These are phyloP conservation scores for Lasiodiplodia citricola DNA, from an alignment of 2,329 filamentous ascomycete genomes.

Conservation along the genomic window DNA sequence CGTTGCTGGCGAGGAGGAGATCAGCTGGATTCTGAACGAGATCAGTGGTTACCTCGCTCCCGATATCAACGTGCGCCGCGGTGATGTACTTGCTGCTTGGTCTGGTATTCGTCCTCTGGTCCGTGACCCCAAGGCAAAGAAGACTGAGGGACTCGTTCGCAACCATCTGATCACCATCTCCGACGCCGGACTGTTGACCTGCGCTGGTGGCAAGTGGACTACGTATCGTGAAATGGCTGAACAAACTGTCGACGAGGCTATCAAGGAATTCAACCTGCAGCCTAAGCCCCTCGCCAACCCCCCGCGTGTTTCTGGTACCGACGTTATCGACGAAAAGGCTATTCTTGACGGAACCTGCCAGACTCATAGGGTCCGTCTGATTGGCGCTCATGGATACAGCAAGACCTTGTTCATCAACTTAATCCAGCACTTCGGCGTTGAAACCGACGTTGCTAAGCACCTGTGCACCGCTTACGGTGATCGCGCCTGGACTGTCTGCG, in stretches of 20 bases:
- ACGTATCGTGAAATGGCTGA: constrained; percentile 94
- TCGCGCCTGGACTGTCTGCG: constrained; percentile 87
- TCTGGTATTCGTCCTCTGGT: constrained; percentile 86
- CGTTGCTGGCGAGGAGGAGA: constrained; percentile 79
- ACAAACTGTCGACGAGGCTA: constrained; percentile 82
- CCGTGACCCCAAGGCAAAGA: constrained; percentile 82
- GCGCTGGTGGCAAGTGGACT: constrained; percentile 90
- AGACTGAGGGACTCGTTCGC: constrained; percentile 84
- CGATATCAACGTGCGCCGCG: constrained; percentile 82
- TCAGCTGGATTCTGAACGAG: constrained; percentile 85
- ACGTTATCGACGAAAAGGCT: constrained; percentile 72
- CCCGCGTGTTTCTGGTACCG: constrained; percentile 72
- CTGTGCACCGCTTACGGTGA: constrained; percentile 88
- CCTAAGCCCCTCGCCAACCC: constrained; percentile 63
- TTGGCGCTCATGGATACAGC: constrained; percentile 86
- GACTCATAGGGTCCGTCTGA: constrained; percentile 79
- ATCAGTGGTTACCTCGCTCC: constrained; percentile 81
- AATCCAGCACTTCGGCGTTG: constrained; percentile 89
- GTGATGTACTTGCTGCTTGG: constrained; percentile 90
- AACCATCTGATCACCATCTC: constrained; percentile 85
- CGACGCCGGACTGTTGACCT: constrained; percentile 79
- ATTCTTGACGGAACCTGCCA: constrained; percentile 76
- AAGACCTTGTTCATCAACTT: constrained; percentile 94
- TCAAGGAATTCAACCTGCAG: constrained; percentile 69
- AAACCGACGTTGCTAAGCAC: constrained; percentile 91